A percentile compares a stretch with the other conserved stretches of the same genome.
Conservation (phyloP, 495 filamentous ascomycete species). For the Alectoria sarmentosa region DNA sequence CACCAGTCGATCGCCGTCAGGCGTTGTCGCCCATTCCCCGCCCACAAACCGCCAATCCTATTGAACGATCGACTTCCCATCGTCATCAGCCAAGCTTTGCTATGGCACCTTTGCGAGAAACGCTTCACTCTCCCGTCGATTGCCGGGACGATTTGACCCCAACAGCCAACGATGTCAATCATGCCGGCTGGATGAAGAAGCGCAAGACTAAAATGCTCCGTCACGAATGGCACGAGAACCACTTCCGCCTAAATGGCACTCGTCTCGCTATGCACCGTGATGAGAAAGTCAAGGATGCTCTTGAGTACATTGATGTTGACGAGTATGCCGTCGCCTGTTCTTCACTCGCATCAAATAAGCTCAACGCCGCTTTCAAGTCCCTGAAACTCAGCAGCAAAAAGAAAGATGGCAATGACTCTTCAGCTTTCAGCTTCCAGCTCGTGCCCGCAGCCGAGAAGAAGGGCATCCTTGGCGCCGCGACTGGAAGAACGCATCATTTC, state of each 20-base stretch:
- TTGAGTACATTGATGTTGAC: constrained; percentile 88
- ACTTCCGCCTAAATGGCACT: constrained; percentile 81
- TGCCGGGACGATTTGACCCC: constrained; percentile 24
- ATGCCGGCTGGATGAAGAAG: constrained; percentile 90
- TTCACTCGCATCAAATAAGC: constrained; percentile 50
- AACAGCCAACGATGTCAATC: constrained; percentile 42
- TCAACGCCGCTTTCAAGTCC: constrained; percentile 83
- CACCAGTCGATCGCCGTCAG: constrained; percentile 26
- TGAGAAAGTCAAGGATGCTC: constrained; percentile 45
- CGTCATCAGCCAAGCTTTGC: constrained; percentile 26
- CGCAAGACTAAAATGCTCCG: constrained; percentile 80
- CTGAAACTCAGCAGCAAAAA: constrained; percentile 55
- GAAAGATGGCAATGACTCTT: constrained; percentile 39
- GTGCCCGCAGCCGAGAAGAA: constrained; percentile 68
- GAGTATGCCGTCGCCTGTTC: constrained; percentile 93
- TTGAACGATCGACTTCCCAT: constrained; percentile 24
- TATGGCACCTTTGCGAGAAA: constrained; percentile 33
- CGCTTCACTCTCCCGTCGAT: constrained; percentile 32
- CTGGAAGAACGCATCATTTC: constrained; percentile 85
- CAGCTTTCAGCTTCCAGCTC: constrained; percentile 85
- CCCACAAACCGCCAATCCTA: neutral
- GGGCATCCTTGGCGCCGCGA: constrained; percentile 30
- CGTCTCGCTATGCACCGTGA: constrained; percentile 75
- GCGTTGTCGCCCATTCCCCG: constrained; percentile 18
- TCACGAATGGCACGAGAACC: constrained; percentile 89